Evolutionary conservation across 2,329 filamentous ascomycete species (phyloP), one percentile per base, ranked within the genome.

Genomic region (Sarocladium brachiariae): DNA sequence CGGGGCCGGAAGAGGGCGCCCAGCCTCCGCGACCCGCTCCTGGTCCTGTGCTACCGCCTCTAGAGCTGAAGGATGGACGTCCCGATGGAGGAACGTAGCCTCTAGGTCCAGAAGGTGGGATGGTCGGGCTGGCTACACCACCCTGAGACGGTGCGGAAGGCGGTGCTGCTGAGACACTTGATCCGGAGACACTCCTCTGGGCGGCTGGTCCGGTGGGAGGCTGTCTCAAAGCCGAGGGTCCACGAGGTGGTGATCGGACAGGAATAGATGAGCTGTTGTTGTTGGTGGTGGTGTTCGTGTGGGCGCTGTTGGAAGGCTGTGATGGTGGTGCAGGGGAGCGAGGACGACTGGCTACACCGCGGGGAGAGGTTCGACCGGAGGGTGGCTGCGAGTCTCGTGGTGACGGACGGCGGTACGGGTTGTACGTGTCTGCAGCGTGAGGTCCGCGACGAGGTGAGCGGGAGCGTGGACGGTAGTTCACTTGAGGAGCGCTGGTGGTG

Each of bases 311-410:
- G 7, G 39, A 30, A 9, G 38, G 38, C 11, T 16, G 11, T 23
- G 38, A 19, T 23, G 39, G 30, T 14, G 21, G 39, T 50, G 68
- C 67, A 19, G 68, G 71, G 10, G 78, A 80, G 13, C 75, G 75
- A 39, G 65, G 65, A 54, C 72, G 71, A 41, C 65, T 66, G 2
- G 75, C 72, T 24, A 64, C 64, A 6, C 73, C 72, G 13, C 75
- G 73, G n/a, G 78, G 77, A 13, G 77, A 78, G 10, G 76, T 75
- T 56, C 71, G 70, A 51, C 74, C 71, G 2, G 77, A 81, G 8
- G 66, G 70, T 14, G 68, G 70, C 63, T 72, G 70, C 39, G 77
- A 80, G 37, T 70, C 71, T 3, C 46, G 30, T 10, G 73, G 76
- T 6, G 76, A 76, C 14, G 67, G 66, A 33, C 76, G 72, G 58